Conservation (phyloP, 305 asterid genomes). For the Ajuga reptans region DNA sequence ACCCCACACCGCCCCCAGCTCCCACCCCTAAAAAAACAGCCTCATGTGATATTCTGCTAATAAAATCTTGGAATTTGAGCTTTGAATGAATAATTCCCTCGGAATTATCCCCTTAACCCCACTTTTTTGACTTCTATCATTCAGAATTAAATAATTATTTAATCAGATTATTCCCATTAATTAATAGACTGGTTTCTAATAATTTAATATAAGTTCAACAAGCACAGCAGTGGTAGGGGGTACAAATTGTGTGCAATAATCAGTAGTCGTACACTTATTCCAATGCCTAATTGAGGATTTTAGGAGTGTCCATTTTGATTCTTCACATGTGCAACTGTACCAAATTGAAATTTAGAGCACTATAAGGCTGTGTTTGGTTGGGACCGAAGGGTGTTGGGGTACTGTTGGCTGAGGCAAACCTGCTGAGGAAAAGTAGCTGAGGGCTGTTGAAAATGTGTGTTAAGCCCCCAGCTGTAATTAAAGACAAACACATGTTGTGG, state of each 20-base stretch:
- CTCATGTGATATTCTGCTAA: conserved; percentile 37
- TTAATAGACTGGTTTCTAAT: neutral
- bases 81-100: conserved; percentile 46
- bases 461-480: no score
- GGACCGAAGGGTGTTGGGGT: no score
- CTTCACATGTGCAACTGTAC: conserved; percentile 39
- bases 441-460: no score
- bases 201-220: conserved; percentile 4
- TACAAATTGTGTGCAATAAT: conserved; percentile 24
- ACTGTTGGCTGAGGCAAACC: no score
- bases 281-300: conserved; percentile 27
- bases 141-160: conserved; percentile 13
- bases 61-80: conserved; percentile 37
- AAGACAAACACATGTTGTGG: no score
- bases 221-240: neutral
- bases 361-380: no score
- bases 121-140: conserved; percentile 48
- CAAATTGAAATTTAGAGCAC: conserved; percentile 25
- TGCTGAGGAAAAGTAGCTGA: no score
- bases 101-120: conserved; percentile 31
- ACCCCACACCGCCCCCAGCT: no score
- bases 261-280: conserved; percentile 20
- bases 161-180: neutral
- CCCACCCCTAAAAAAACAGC: no score
- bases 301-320: conserved; percentile 27